Evolutionary conservation across 768 basidiomycete genomes (phyloP), one percentile per base, ranked within the genome.

Genomic region (Piloderma croceum): DNA sequence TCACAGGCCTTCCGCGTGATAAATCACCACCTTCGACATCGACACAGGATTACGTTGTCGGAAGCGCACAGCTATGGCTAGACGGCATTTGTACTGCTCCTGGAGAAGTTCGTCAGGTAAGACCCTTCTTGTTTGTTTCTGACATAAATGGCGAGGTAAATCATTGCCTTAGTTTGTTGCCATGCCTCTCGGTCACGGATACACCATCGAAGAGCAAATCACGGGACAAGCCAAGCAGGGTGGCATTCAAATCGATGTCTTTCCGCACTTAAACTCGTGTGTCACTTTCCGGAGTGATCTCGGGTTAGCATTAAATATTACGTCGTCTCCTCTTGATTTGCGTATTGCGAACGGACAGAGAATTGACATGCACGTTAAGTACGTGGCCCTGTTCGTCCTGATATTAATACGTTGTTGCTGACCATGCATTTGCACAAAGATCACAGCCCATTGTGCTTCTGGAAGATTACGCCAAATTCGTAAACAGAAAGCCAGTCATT

Each of bases 1-100:
- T 50, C 10, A 35, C 46, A 6, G 49, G 46, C 24, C 32, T n/a
- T 22, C 34, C 12, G 29, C 29, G 15, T 10, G 29, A 31, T 40
- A 23, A 40, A 44, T 17, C 10, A 12, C 4, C 7, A 25, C 24
- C 23, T 20, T 36, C 7, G 31, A 23, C 23, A 6, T 12, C 23
- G n/a, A 12, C 5, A 23, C 29, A 31, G 15, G 29, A 31, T 15
- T 31, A 31, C 29, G 10, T 31, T 15, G 29, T 31, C 17, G 29
- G 29, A 10, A 17, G 29, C 10, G 15, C 10, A 17, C 29, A 31
- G 29, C 29, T 15, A 10, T 31, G 29, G 29, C 29, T 31, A 10
- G 29, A 31, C 17, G 29, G 29, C 17, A 31, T 31, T 10, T 10
- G 10, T 15, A 31, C 29, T 31, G 29, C 10, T 10, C 29, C 29